Percentiles rank a stretch among this genome's conserved stretches.
Conservation (phyloP, 2,329 filamentous ascomycete species). For the Hymenoscyphus albidus region DNA sequence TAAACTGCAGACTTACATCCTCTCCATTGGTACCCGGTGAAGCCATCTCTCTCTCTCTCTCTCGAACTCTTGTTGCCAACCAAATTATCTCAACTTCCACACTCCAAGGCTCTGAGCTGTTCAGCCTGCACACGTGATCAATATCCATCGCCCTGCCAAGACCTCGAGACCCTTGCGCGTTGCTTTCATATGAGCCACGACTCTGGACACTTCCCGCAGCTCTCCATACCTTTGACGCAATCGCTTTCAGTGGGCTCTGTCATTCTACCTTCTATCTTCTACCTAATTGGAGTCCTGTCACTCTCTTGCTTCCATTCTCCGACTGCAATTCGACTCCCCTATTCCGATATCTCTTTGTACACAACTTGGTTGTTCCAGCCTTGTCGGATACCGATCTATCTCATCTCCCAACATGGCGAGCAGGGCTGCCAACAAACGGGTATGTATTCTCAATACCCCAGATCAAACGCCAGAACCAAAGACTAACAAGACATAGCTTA, state of each 20-base stretch:
- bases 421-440: conserved; percentile 67
- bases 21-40: conserved; percentile 37
- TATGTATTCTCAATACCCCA: conserved; percentile 43
- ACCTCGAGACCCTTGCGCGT: not conserved
- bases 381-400: not conserved
- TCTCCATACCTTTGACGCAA: not conserved
- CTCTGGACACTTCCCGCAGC: not conserved
- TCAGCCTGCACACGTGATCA: no score
- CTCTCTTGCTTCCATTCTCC: not conserved
- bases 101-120: not conserved
- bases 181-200: not conserved
- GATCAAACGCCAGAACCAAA: conserved; percentile 40
- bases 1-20: conserved; percentile 38
- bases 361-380: not conserved
- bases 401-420: conserved; percentile 54
- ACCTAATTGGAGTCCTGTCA: not conserved
- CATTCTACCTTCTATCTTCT: not conserved
- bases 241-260: not conserved
- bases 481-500: conserved; percentile 42
- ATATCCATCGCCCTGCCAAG: not conserved
- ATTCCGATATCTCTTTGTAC: not conserved
- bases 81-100: not conserved
- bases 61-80: not conserved
- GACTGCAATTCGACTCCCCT: not conserved
- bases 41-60: conserved; percentile 26